Conservation (phyloP, 495 filamentous ascomycete species). For the Daldinia grandis region DNA sequence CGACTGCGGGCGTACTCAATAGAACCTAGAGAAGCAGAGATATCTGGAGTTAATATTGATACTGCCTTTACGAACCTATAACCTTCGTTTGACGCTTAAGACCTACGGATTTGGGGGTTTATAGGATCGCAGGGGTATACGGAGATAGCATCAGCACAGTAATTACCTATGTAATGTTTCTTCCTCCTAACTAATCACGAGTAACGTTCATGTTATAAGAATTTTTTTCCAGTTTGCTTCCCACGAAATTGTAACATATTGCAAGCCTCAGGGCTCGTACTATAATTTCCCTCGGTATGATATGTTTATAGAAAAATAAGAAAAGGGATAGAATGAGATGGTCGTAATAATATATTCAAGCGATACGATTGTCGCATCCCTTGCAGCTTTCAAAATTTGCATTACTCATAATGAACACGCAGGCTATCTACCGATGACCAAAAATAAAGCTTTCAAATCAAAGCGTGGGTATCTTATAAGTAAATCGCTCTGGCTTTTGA, state of each 20-base stretch:
- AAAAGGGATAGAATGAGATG: too few relatives aligned
- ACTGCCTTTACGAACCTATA: background rate
- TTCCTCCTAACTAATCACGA: background rate
- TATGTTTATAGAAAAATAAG: too few relatives aligned
- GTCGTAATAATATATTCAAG: background rate
- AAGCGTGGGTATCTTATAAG: background rate
- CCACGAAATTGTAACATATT: too few relatives aligned
- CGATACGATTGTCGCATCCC: background rate
- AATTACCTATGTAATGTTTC: background rate
- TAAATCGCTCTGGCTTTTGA: background rate
- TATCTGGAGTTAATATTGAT: background rate
- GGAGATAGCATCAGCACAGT: too few relatives aligned
- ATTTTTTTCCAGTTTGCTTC: too few relatives aligned
- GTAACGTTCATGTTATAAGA: too few relatives aligned
- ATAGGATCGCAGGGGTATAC: too few relatives aligned
- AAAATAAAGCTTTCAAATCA: background rate
- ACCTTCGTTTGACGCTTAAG: background rate
- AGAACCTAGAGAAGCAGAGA: background rate
- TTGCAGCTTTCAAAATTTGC: background rate
- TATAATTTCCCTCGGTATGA: too few relatives aligned
- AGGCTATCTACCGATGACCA: background rate
- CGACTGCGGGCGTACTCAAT: constrained; percentile 1
- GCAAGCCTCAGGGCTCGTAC: too few relatives aligned
- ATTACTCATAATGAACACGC: background rate
- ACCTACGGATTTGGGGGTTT: background rate